Evolutionary conservation across 169 alveolate species (phyloP), one percentile per base, ranked within the genome.

Genomic region (Amoebophrya sp.): DNA sequence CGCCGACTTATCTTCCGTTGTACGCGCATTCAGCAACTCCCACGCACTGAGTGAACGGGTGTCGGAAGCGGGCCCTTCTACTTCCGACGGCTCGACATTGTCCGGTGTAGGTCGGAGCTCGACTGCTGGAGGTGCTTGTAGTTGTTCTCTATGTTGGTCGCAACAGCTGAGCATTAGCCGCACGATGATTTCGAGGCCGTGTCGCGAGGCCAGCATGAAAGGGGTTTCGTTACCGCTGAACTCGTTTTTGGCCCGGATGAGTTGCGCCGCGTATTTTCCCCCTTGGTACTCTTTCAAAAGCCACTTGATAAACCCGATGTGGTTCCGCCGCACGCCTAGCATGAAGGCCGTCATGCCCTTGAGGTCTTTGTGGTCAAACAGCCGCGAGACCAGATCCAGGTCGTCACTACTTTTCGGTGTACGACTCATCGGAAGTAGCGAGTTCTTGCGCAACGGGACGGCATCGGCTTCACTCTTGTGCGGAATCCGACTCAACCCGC

Each of bases 261-360:
- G 32, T 25, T 7, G 32, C 35, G 1, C 18, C 35, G 35, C 12
- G 83, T 66, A 66, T 25, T 66, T 66, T 1, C 83, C 83, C 35
- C 83, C 1, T 66, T 25, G 0, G 83, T 66, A 66, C 10, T 25
- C 32, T 25, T 66, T 7, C 83, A 66, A 25, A 2, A 66, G 35
- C 2, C 1, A 66, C 38, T 25, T 2, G 39, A 66, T n/a, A n/a
- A 66, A n/a, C 1, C 32, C 32, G 10, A 66, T 12, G 35, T 66
- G 83, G 83, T 66, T 18, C 83, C 83, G 29, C 83, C 83, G 83
- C 83, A 66, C 83, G 10, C 83, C 83, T 0, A 66, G 83, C 83
- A 66, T 66, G 83, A 66, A 66, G 35, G 83, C 83, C 10, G 83
- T 66, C 83, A 66, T 66, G 39, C 83, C 83, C 83, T 66, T 66